Conservation (phyloP, 768 basidiomycete species). For the Pholiota conissans region DNA sequence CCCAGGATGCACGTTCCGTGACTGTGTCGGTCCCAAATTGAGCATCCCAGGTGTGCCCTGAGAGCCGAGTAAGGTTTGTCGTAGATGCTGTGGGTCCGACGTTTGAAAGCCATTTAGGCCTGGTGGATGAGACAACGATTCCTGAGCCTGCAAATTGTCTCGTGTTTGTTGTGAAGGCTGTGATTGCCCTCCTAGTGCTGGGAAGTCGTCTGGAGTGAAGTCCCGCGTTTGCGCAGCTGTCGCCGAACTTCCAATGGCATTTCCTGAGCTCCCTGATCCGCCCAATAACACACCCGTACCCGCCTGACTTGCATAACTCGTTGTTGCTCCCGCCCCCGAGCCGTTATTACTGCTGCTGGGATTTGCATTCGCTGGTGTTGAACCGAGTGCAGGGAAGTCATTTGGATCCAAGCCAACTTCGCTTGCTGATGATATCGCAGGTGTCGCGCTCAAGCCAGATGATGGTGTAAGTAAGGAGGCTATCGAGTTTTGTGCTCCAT, state of each 20-base stretch:
- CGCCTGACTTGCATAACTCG: slow-evolving; percentile 84
- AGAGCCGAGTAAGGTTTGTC: slow-evolving; percentile 57
- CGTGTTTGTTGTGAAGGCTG: slow-evolving; percentile 36
- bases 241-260: slow-evolving; percentile 34
- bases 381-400: slow-evolving; percentile 86
- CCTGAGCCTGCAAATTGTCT: slow-evolving; percentile 33
- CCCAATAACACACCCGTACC: slow-evolving; percentile 60
- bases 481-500: slow-evolving; percentile 51
- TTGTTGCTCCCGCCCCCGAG: slow-evolving; percentile 37
- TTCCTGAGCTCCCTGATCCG: slow-evolving; percentile 36
- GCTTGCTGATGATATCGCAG: slow-evolving; percentile 63
- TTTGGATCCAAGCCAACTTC: slow-evolving; percentile 84
- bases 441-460: slow-evolving; percentile 50
- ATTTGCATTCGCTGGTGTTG: slow-evolving; percentile 47
- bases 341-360: slow-evolving; percentile 38
- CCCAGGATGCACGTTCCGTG: slow-evolving; percentile 49
- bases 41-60: slow-evolving; percentile 68
- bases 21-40: slow-evolving; percentile 46
- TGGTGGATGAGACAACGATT: slow-evolving; percentile 61
- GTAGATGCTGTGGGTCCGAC: slow-evolving; percentile 54
- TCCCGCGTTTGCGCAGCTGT: slow-evolving; percentile 51
- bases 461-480: slow-evolving; percentile 58
- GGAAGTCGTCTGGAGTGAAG: slow-evolving; percentile 89
- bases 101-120: slow-evolving; percentile 72
- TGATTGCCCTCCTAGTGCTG: slow-evolving; percentile 74